phyloP scores from a whole-genome alignment of 208 protist species.

The Leishmania arabica region DNA sequence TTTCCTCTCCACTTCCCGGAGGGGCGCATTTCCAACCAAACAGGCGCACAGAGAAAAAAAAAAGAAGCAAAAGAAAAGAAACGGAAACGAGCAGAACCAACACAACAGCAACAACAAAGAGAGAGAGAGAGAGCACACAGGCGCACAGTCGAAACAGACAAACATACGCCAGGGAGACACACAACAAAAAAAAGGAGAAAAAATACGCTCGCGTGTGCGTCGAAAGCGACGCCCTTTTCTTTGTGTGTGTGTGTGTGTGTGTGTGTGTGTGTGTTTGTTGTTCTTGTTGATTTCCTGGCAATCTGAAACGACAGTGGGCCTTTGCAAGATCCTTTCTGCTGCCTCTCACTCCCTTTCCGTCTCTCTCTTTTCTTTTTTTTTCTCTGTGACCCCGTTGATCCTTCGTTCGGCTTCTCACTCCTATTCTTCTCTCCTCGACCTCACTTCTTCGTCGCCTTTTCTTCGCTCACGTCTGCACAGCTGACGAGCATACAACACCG shows the following conservation, averaged over 20 bases:
- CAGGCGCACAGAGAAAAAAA: neutral
- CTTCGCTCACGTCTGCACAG: constrained; percentile 8
- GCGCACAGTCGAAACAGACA: neutral
- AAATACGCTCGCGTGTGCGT: neutral
- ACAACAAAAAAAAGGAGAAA: neutral
- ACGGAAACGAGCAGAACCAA: neutral
- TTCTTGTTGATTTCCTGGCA: neutral
- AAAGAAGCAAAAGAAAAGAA: neutral
- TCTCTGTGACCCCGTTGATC: constrained; percentile 4
- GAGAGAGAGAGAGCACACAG: neutral
- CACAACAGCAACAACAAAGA: too few relatives aligned
- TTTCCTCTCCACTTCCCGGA: constrained; percentile 4
- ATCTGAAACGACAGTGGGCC: neutral
- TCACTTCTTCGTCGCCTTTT: neutral
- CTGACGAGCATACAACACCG: neutral
- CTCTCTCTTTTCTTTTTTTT: neutral
- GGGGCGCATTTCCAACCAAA: constrained; percentile 6
- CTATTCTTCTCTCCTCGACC: constrained; percentile 16
- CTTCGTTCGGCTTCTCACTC: constrained; percentile 14
- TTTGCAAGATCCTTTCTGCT: neutral
- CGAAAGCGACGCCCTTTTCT: neutral
- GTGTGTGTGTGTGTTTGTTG: neutral
- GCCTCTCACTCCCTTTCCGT: neutral
- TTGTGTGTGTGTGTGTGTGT: too few relatives aligned
- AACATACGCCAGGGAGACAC: neutral